Percentiles rank a stretch among this genome's conserved stretches.
Evolutionary conservation across 2,329 filamentous ascomycete species (phyloP).

Genomic region (Sporothrix inflata): DNA sequence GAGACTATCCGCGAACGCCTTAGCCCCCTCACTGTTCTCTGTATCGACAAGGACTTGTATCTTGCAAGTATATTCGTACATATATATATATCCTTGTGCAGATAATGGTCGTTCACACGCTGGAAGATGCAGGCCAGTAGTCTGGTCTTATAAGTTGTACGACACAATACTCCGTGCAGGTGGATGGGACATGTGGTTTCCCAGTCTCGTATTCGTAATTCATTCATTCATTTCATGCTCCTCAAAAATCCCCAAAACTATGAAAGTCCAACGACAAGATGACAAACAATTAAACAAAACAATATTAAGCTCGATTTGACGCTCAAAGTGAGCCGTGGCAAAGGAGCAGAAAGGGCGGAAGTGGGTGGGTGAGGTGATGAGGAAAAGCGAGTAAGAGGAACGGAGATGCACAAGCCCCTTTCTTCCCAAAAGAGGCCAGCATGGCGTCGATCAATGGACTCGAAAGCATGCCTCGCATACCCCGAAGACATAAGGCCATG

Average conservation of each 20-base stretch:
- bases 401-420: neutral
- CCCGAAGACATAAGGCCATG: neutral
- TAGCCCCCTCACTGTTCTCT: neutral
- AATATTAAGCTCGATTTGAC: neutral
- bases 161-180: neutral
- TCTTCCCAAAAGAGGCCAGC: neutral
- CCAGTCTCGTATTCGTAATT: slow-evolving; percentile 15
- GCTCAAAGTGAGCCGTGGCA: neutral
- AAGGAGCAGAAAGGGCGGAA: neutral
- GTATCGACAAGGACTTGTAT: neutral
- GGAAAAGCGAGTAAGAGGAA: neutral
- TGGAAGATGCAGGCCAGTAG: neutral
- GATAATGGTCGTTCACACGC: neutral
- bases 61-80: neutral
- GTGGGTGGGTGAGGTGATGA: neutral
- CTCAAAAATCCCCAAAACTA: neutral
- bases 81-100: neutral
- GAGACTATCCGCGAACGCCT: slow-evolving; percentile 3
- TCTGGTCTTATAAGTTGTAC: neutral
- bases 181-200: neutral
- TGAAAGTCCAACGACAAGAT: neutral
- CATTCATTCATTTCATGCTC: slow-evolving; percentile 13
- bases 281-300: neutral
- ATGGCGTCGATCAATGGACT: slow-evolving; percentile 1
- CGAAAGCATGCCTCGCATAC: too few species aligned